Conservation (phyloP, 1,284 basidiomycete genomes). For the Ustilago trichophora region DNA sequence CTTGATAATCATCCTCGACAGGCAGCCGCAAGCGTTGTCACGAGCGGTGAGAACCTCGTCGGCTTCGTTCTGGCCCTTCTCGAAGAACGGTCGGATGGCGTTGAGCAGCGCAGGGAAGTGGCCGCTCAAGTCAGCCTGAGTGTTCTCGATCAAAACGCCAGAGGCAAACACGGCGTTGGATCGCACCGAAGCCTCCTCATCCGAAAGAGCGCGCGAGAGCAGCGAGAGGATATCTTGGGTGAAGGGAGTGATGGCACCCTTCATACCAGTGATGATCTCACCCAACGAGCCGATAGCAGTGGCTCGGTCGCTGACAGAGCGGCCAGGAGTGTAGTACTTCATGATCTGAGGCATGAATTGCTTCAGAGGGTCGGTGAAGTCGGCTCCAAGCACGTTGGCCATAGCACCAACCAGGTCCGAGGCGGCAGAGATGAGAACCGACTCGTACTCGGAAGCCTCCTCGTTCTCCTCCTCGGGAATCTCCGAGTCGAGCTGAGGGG, state of each 20-base stretch:
- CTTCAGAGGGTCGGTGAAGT: conserved; percentile 84
- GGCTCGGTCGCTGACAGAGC: conserved; percentile 88
- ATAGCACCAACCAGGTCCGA: conserved; percentile 92
- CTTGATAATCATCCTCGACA: conserved; percentile 86
- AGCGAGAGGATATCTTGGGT: conserved; percentile 72
- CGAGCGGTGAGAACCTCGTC: conserved; percentile 81
- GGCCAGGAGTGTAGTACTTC: conserved; percentile 87
- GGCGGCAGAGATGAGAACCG: conserved; percentile 90
- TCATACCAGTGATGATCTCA: conserved; percentile 94
- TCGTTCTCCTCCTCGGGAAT: conserved; percentile 77
- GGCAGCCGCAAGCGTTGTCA: conserved; percentile 94
- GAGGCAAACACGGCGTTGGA: conserved; percentile 95
- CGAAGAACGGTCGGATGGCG: conserved; percentile 84
- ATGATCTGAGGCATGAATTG: conserved; percentile 88
- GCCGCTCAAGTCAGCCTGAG: conserved; percentile 80
- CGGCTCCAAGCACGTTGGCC: conserved; percentile 82
- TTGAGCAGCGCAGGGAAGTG: conserved; percentile 84
- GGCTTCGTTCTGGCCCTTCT: conserved; percentile 71
- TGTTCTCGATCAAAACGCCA: conserved; percentile 90
- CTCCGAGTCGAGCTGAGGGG: conserved; percentile 93
- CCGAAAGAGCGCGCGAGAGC: conserved; percentile 74
- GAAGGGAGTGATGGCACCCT: conserved; percentile 82
- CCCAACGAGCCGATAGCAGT: conserved; percentile 92
- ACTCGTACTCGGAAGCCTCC: conserved; percentile 92
- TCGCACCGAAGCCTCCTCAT: conserved; percentile 88